A percentile compares a stretch with the other conserved stretches of the same genome.
These are phyloP conservation scores for Pisolithus albus DNA, from an alignment of 768 basidiomycete genomes.

Conservation along the genomic window DNA sequence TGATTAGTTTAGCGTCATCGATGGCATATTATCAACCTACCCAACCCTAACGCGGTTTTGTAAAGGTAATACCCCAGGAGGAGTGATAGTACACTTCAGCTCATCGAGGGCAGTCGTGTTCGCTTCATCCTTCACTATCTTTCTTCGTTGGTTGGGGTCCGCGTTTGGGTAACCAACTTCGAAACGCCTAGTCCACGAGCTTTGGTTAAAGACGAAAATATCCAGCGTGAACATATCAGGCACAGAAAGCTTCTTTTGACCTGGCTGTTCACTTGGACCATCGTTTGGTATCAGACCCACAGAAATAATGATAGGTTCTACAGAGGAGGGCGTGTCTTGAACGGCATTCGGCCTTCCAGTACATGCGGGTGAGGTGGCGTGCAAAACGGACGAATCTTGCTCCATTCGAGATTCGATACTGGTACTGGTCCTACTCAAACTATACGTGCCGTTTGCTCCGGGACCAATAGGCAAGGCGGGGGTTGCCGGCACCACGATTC, in stretches of 20 bases:
- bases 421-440: slow-evolving; percentile 49
- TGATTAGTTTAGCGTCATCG: slow-evolving; percentile 2
- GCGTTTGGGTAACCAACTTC: slow-evolving; percentile 65
- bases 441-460: slow-evolving; percentile 43
- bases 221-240: slow-evolving; percentile 74
- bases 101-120: slow-evolving; percentile 18
- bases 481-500: slow-evolving; percentile 40
- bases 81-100: slow-evolving; percentile 23
- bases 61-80: slow-evolving; percentile 64
- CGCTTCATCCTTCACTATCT: slow-evolving; percentile 25
- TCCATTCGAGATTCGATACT: slow-evolving; percentile 66
- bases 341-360: slow-evolving; percentile 34
- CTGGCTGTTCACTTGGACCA: slow-evolving; percentile 2
- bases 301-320: slow-evolving; percentile 64
- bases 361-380: slow-evolving; percentile 45
- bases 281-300: slow-evolving; percentile 42
- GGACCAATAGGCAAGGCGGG: slow-evolving; percentile 54
- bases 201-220: slow-evolving; percentile 83
- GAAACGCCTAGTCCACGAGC: slow-evolving; percentile 66
- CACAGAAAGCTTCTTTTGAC: slow-evolving; percentile 54
- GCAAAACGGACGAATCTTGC: slow-evolving; percentile 37
- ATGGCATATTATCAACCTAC: slow-evolving; percentile 36
- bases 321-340: slow-evolving; percentile 16
- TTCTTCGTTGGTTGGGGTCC: slow-evolving; percentile 36
- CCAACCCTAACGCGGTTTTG: slow-evolving; percentile 77